Base-by-base conservation (phyloP, 176 grass and related monocot genomes). In the Phragmites australis region DNA sequence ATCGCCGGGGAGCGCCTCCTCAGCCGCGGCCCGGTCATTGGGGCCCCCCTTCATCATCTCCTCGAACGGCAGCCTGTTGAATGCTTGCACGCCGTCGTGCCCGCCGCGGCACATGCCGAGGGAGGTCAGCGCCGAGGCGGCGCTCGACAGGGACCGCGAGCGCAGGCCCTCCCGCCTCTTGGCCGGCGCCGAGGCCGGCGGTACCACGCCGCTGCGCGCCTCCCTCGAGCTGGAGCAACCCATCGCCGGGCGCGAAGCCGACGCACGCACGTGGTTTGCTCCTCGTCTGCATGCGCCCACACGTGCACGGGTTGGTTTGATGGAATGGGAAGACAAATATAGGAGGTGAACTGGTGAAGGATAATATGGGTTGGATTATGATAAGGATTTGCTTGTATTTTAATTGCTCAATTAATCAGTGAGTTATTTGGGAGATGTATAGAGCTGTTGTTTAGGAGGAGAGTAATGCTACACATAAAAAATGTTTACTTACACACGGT, bases 181-280 rank as follows among this genome's bases (percentile, higher is more conserved):
- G 34, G 39, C 27, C 50, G 21, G 78, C 30, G 55, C 70, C 9
- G 66, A n/a, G 52, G 77, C 42, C 26, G 25, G 74, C 66, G 5
- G 43, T 55, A 17, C 52, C 8, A 40, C 57, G 18, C 68, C 55
- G 12, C 62, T 61, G 45, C 67, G 67, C 67, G 19, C 69, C 31
- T 88, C 65, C 44, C 82, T 94, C 60, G 94, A 97, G 84, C 91
- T 81, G 13, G 91, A 82, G 84, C 89, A 97, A 32, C 94, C 91
- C 94, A 97, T 97, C 48, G 41, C 75, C 68, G 74, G 51, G 48
- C 41, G 23, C 3, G 34, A 46, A 76, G 26, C 39, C 40, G 32
- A 50, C 22, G 75, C 25, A 55, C 56, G 6, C 17, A 53, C 11
- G 75, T 55, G 51, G 50, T 8, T 55, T 12, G 48, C 48, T 54